Percentiles rank a stretch among this genome's conserved stretches.
These are phyloP conservation scores for Brassica juncea DNA, from an alignment of 345 rosid genomes.

Conservation along the genomic window DNA sequence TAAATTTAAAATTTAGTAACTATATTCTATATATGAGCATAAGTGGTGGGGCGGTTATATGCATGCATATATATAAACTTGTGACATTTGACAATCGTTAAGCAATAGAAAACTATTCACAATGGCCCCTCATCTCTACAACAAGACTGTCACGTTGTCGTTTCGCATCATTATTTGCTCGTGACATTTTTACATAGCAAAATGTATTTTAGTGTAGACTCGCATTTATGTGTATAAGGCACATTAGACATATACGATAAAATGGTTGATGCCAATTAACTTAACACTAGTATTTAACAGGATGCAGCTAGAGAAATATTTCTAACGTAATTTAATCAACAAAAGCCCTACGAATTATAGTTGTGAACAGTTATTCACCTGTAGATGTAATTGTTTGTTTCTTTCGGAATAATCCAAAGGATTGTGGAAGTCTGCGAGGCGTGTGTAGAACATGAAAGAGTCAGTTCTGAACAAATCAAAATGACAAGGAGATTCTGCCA, in stretches of 20 bases:
- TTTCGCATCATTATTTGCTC: conserved; percentile 22
- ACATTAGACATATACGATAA: neutral
- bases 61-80: neutral
- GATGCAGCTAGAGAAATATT: neutral
- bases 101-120: conserved; percentile 23
- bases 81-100: conserved; percentile 19
- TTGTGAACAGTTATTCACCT: neutral
- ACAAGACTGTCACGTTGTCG: conserved; percentile 29
- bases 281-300: neutral
- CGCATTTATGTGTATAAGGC: conserved; percentile 9
- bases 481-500: conserved; percentile 39
- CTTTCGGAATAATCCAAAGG: conserved; percentile 7
- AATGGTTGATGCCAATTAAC: conserved; percentile 1
- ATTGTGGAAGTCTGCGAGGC: conserved; percentile 34
- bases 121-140: conserved; percentile 19
- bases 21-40: neutral
- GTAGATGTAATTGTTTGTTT: neutral
- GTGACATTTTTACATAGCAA: neutral
- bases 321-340: neutral
- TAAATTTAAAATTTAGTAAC: neutral
- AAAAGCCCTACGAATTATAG: neutral
- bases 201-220: conserved; percentile 7
- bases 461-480: conserved; percentile 37
- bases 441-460: conserved; percentile 38
- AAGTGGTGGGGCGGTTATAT: neutral